phyloP scores from a whole-genome alignment of 495 filamentous ascomycete species.

The Neurospora terricola region DNA sequence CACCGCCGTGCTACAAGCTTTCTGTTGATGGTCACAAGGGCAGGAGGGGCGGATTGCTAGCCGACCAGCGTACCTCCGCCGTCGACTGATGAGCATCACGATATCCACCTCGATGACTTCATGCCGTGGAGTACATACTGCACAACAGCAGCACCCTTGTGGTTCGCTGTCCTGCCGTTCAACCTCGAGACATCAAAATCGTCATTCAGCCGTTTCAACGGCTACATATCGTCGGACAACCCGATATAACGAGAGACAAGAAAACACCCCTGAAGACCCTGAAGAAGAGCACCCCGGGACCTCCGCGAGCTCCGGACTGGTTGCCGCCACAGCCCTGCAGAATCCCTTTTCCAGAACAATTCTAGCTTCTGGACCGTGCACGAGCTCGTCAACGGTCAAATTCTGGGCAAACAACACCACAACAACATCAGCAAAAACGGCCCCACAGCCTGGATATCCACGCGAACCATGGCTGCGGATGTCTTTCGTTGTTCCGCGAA shows the following conservation, averaged over 20 bases:
- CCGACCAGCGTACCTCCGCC: background rate
- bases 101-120: background rate
- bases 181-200: background rate
- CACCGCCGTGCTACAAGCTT: background rate
- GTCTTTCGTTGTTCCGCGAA: background rate
- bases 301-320: slow-evolving; percentile 8
- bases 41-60: background rate
- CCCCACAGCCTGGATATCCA: background rate
- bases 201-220: background rate
- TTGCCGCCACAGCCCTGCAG: slow-evolving; percentile 17
- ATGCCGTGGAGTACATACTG: background rate
- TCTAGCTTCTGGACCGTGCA: slow-evolving; percentile 19
- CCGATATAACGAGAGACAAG: background rate
- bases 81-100: background rate
- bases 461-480: background rate
- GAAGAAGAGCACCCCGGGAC: slow-evolving; percentile 5
- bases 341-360: slow-evolving; percentile 21
- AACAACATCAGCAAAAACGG: background rate
- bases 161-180: background rate
- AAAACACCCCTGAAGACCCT: background rate
- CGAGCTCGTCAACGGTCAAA: background rate
- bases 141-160: background rate
- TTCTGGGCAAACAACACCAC: background rate
- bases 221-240: background rate
- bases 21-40: background rate